Base-by-base conservation (phyloP, 108 stramenopile species). In the Cyclotella choctawhatcheeana region DNA sequence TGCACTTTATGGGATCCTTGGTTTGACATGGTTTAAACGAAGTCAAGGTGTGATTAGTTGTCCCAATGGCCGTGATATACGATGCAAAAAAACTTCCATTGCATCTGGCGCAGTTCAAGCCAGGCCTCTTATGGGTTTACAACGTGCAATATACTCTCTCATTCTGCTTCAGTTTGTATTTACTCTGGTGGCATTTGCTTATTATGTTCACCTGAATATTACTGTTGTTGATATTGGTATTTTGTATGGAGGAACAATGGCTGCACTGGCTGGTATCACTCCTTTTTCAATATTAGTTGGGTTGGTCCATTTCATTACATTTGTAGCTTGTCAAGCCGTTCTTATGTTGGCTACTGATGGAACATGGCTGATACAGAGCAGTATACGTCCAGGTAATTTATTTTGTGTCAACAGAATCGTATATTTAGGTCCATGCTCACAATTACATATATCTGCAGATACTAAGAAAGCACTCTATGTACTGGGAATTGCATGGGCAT, bases 321-420 rank as follows among this genome's bases (percentile, higher is more conserved):
- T 78, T 53, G 44, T 78, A 44, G 59, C 67, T 14, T 69, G 77
- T 34, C 77, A 78, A 45, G 67, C 64, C 14, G 77, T 78, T 7
- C 70, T 78, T 20, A 71, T 71, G 61, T 64, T 78, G 0, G 68
- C 77, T 0, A 70, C 77, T 44, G 77, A 78, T 50, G 77, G 77
- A 21, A 61, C 54, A 16, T 78, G 77, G 77, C 59, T 78, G 16
- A 78, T 78, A 37, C 77, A 78, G 70, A 70, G 59, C 44, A 71
- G 40, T 60, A 71, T 78, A 24, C 68, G 77, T 27, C 59, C 59
- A 21, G 63, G 63, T 64, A 26, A 64, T 44, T 60, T 1, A 2
- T 47, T 37, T 24, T 29, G 2, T 10, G 4, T n/a, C n/a, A n/a
- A n/a, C n/a, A n/a, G n/a, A n/a, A n/a, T n/a, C n/a, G n/a, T n/a